Evolutionary conservation across 257 asterid genomes (phyloP).

Genomic region (Nicotiana knightiana): DNA sequence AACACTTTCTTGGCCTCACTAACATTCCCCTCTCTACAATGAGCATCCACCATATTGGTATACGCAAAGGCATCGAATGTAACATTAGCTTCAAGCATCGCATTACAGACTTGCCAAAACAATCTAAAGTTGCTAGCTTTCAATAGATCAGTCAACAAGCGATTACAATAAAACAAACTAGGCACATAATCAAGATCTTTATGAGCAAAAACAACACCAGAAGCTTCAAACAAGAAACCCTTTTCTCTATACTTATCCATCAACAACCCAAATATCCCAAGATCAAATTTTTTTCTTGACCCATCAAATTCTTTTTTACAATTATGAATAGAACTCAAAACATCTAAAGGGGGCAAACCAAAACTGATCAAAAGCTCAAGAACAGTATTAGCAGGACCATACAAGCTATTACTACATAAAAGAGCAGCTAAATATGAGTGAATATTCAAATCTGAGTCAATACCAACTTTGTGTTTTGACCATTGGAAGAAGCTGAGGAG

Average conservation of each 20-base stretch:
- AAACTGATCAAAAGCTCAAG: not conserved
- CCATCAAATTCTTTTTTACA: not conserved
- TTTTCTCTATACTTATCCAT: conserved; percentile 18
- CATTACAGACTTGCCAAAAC: conserved; percentile 20
- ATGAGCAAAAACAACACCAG: conserved; percentile 1
- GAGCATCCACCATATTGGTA: conserved; percentile 8
- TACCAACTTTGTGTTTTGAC: conserved; percentile 14
- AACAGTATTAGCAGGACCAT: conserved; percentile 1
- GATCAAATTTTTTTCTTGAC: not conserved
- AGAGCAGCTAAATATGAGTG: conserved; percentile 8
- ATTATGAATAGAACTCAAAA: conserved; percentile 7
- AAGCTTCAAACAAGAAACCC: conserved; percentile 12
- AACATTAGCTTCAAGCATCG: conserved; percentile 10
- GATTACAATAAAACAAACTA: conserved; percentile 7
- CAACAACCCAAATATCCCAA: conserved; percentile 7
- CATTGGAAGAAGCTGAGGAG: conserved; percentile 16
- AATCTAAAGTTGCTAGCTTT: not conserved
- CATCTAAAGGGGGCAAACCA: not conserved
- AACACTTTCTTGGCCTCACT: conserved; percentile 11
- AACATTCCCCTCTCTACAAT: conserved; percentile 11
- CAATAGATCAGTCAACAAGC: conserved; percentile 11
- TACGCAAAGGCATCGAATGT: conserved; percentile 8
- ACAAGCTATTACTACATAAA: conserved; percentile 7
- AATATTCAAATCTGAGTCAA: conserved; percentile 8
- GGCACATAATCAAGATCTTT: conserved; percentile 1